Base-by-base conservation (phyloP, 495 filamentous ascomycete species). In the Aspergillus ostianus region DNA sequence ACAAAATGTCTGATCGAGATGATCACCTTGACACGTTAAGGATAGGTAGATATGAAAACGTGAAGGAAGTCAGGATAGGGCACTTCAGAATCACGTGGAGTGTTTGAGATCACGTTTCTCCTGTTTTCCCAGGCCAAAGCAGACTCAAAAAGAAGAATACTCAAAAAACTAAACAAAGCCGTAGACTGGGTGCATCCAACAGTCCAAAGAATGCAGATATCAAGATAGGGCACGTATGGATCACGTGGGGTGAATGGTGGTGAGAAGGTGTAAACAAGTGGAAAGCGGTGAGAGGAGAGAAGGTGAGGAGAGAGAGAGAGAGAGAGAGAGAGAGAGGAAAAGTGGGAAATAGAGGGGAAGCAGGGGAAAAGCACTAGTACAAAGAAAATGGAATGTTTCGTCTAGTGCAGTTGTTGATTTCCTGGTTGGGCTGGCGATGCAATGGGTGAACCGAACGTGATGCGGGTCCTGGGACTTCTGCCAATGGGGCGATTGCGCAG, bases 291-390 rank as follows among this genome's bases (percentile, higher is more conserved):
- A 23, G 6, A 50, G 2, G 41, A 3, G 18, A 29, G 0, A 54
- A 46, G 30, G 4, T 26, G 30, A 55, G 8, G 4, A 18, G 10
- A 9, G 44, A 44, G 47, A 27, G 18, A 51, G 20, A 46, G 51
- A 51, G 48, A 51, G n/a, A n/a, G n/a, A n/a, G n/a, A n/a, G n/a
- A n/a, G n/a, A 51, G 51, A 44, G 17, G 53, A 57, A 48, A 45
- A 47, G 26, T 48, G 19, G 41, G 46, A 48, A 29, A 46, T 52
- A 46, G 48, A 54, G 26, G 8, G 52, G 52, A 44, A 18, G 7
- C n/a, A 27, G 17, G 10, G 36, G 13, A 15, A 41, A 41, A 12
- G 36, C 36, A 41, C 9, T 13, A 41, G 13, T 0, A 41, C 12
- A 41, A 12, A 17, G 2, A 5, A 41, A 41, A 15, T 41, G 9